Conservation (phyloP, 73 alveolate species). For the Tetrahymena borealis region DNA sequence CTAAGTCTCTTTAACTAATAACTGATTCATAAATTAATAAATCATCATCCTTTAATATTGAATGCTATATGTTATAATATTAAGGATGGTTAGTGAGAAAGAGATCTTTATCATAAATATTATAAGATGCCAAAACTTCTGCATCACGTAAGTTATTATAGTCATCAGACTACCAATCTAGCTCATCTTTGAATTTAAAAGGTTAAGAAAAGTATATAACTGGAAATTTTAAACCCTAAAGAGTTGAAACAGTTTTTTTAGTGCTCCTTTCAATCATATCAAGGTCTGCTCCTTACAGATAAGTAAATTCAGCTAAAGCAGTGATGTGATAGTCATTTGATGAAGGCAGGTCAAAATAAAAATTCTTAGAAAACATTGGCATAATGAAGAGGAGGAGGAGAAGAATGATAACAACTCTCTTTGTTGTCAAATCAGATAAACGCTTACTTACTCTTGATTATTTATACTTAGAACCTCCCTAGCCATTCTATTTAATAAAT, state of each 20-base stretch:
- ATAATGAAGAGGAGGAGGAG: conserved; percentile 59
- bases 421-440: conserved; percentile 75
- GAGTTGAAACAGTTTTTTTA: conserved; percentile 30
- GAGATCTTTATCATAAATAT: conserved; percentile 8
- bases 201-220: conserved; percentile 40
- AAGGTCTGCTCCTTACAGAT: background rate
- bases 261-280: conserved; percentile 12
- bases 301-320: background rate
- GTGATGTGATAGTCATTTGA: conserved; percentile 30
- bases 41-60: background rate
- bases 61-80: background rate
- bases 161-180: conserved; percentile 6
- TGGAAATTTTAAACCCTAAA: conserved; percentile 46
- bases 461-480: background rate
- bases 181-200: conserved; percentile 17
- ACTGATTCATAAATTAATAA: background rate
- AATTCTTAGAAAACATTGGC: conserved; percentile 42
- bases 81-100: background rate
- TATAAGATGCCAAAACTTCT: conserved; percentile 30
- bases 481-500: background rate
- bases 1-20: conserved; percentile 43
- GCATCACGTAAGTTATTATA: conserved; percentile 42
- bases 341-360: conserved; percentile 30
- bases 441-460: conserved; percentile 83
- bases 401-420: conserved; percentile 72